phyloP scores from a whole-genome alignment of 768 basidiomycete species.

The Piloderma croceum region DNA sequence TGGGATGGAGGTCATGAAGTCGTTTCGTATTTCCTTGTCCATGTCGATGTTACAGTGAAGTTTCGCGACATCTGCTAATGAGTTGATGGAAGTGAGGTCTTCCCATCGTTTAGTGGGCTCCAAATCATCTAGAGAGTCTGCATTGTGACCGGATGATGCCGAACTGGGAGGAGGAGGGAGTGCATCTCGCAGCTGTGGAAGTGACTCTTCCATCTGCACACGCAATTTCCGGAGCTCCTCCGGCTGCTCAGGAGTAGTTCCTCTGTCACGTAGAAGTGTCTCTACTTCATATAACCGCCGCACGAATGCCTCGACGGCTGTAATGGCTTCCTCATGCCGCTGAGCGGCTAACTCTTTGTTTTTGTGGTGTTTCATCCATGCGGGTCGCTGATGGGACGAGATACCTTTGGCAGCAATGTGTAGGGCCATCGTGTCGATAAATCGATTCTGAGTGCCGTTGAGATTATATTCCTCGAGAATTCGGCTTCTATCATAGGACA shows the following conservation, averaged over 20 bases:
- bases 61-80: slow-evolving; percentile 85
- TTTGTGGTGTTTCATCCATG: slow-evolving; percentile 86
- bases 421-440: slow-evolving; percentile 90
- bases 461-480: slow-evolving; percentile 80
- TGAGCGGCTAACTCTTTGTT: slow-evolving; percentile 50
- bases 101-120: slow-evolving; percentile 74
- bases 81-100: slow-evolving; percentile 87
- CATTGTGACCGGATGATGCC: too few relatives aligned
- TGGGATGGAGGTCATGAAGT: slow-evolving; percentile 68
- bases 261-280: too few relatives aligned
- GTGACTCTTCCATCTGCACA: slow-evolving; percentile 35
- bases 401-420: slow-evolving; percentile 94
- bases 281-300: too few relatives aligned
- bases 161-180: too few relatives aligned
- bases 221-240: slow-evolving; percentile 35
- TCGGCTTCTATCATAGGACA: slow-evolving; percentile 87
- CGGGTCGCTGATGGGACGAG: slow-evolving; percentile 89
- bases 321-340: slow-evolving; percentile 57
- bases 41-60: slow-evolving; percentile 80
- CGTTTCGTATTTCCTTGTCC: slow-evolving; percentile 72
- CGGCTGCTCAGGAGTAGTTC: too few relatives aligned
- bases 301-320: too few relatives aligned
- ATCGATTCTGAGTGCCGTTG: slow-evolving; percentile 62
- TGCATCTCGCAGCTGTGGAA: slow-evolving; percentile 32
- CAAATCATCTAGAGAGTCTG: too few relatives aligned